A percentile compares a stretch with the other conserved stretches of the same genome.
Conservation (phyloP, 371 early-diverging fungal species). For the Apophysomyces variabilis region DNA sequence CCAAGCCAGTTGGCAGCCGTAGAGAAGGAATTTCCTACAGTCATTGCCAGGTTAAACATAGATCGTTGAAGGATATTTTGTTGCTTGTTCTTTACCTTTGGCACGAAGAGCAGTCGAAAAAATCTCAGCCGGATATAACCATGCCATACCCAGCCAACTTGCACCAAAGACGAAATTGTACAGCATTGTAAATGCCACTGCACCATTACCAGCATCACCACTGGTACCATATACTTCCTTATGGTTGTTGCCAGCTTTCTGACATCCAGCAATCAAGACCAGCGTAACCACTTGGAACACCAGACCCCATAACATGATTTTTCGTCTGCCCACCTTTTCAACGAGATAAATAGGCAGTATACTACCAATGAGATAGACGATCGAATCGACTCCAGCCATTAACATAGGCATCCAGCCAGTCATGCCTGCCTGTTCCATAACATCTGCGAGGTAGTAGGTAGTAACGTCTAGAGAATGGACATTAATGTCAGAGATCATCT, state of each 20-base stretch:
- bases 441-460: constrained; percentile 39
- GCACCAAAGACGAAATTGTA: constrained; percentile 61
- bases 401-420: constrained; percentile 31
- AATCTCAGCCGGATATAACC: constrained; percentile 66
- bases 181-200: constrained; percentile 42
- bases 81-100: constrained; percentile 31
- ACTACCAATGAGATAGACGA: constrained; percentile 46
- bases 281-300: constrained; percentile 24
- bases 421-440: constrained; percentile 45
- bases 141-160: constrained; percentile 63
- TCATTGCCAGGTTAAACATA: neutral
- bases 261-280: constrained; percentile 32
- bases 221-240: neutral
- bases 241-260: constrained; percentile 24
- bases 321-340: constrained; percentile 30
- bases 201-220: constrained; percentile 26
- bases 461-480: constrained; percentile 8
- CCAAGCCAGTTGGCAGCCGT: constrained; percentile 75
- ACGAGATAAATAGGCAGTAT: constrained; percentile 32
- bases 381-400: constrained; percentile 43
- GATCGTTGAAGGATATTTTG: neutral
- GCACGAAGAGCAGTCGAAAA: constrained; percentile 49
- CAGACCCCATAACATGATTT: constrained; percentile 32
- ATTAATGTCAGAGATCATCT: neutral
- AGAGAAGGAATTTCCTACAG: constrained; percentile 40